A percentile compares a stretch with the other conserved stretches of the same genome.
phyloP scores from a whole-genome alignment of 106 monocot genomes.

The Dioscorea zingiberensis region DNA sequence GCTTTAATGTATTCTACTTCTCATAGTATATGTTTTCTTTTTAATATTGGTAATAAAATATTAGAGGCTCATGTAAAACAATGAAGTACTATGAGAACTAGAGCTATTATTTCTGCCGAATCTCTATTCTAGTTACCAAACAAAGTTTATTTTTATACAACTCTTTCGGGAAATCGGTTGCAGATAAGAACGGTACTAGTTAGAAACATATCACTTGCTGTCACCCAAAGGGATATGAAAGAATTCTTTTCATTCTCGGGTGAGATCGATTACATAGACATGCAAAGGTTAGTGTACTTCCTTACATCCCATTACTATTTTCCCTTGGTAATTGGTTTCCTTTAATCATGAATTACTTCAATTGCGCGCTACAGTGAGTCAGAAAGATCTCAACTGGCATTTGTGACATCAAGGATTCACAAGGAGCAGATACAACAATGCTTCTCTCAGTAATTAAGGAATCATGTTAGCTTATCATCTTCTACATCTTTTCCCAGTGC shows the following conservation, averaged over 20 bases:
- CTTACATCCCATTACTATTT: not conserved
- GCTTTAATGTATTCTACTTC: too few relatives aligned
- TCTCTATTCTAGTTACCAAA: too few relatives aligned
- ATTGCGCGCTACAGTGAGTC: conserved; percentile 63
- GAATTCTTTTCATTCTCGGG: conserved; percentile 14
- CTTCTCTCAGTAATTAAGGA: conserved; percentile 94
- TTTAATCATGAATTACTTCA: not conserved
- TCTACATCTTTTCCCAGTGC: not conserved
- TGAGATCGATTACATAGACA: conserved; percentile 8
- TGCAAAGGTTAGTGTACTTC: conserved; percentile 1
- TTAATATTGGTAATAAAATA: too few relatives aligned
- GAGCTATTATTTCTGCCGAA: too few relatives aligned
- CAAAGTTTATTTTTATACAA: too few relatives aligned
- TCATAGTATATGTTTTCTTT: too few relatives aligned
- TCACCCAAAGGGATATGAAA: conserved; percentile 1
- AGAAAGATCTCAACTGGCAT: conserved; percentile 72
- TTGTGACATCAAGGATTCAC: conserved; percentile 80
- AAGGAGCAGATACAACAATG: conserved; percentile 86
- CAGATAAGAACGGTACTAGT: conserved; percentile 6
- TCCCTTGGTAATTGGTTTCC: not conserved
- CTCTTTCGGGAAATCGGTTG: too few relatives aligned
- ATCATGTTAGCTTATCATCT: too few relatives aligned
- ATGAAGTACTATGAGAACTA: too few relatives aligned
- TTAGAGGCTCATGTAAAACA: too few relatives aligned
- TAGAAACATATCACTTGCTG: conserved; percentile 10